Percentiles rank a stretch among this genome's conserved stretches.
phyloP scores from a whole-genome alignment of 2,329 filamentous ascomycete genomes.

The Ophiostoma populinum region DNA sequence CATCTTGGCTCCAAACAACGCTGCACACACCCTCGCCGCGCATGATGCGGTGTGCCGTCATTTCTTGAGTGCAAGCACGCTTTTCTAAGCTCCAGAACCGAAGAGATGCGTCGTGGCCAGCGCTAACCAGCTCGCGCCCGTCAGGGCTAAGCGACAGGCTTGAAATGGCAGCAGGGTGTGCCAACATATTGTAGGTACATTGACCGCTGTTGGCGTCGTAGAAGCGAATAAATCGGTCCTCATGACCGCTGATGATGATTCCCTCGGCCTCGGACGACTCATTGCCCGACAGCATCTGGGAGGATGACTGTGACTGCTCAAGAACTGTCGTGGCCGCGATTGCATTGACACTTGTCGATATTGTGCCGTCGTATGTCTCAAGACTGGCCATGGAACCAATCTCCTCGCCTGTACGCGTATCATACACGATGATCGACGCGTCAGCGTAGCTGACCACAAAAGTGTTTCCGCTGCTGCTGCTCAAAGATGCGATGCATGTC shows the following conservation, averaged over 20 bases:
- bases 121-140: conserved; percentile 84
- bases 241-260: conserved; percentile 88
- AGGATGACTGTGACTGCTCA: conserved; percentile 55
- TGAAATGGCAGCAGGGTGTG: conserved; percentile 85
- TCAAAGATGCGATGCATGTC: conserved; percentile 85
- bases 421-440: conserved; percentile 78
- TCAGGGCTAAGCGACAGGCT: conserved; percentile 83
- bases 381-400: conserved; percentile 82
- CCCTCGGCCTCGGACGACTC: conserved; percentile 74
- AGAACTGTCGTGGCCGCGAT: conserved; percentile 76
- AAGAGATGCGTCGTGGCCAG: conserved; percentile 85
- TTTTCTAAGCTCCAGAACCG: conserved; percentile 97
- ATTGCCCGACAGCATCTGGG: conserved; percentile 35
- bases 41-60: conserved; percentile 86
- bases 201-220: conserved; percentile 98
- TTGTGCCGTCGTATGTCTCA: conserved; percentile 81
- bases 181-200: conserved; percentile 98
- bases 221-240: conserved; percentile 90
- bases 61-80: conserved; percentile 84
- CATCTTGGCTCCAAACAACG: conserved; percentile 91
- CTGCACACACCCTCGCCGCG: conserved; percentile 87
- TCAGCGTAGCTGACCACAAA: conserved; percentile 92
- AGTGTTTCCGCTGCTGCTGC: conserved; percentile 57
- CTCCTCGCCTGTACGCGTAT: conserved; percentile 81
- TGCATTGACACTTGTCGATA: conserved; percentile 67